Evolutionary conservation across 257 asterid species (phyloP), one percentile per base, ranked within the genome.

Genomic region (Cruciata laevipes): DNA sequence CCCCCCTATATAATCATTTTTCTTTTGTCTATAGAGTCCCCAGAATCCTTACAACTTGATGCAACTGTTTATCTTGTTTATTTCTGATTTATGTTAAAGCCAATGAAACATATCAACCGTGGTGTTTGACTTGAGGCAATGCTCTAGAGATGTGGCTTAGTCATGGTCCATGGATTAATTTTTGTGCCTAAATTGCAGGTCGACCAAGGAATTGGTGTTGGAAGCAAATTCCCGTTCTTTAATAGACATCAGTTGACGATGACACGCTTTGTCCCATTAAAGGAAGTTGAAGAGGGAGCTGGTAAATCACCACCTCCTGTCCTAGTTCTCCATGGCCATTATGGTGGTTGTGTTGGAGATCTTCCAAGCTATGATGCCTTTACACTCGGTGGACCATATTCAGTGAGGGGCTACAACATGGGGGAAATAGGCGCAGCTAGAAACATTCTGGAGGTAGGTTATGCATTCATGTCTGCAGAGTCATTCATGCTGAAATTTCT

Each of bases 361-460:
- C 97, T 94, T 81, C 95, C 99, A 32, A 90, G 96, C 69, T 87
- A 94, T 65, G 99, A 94, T 71, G 97, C 97, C 53, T 94, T 94
- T 70, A 84, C 96, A 32, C 82, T 94, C 66, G 99, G 97, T n/a
- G 99, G 99, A 25, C 99, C 97, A 58, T 87, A 94, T 69, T 90
- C 99, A 13, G 97, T 90, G 4, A 80, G 99, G 66, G 97, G 99
- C 61, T 94, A 94, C 76, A 90, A 87, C 79, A 87, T 94, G 96
- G 99, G 99, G 69, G 99, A 94, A 85, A 78, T 94, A 68, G 99
- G 97, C 61, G 97, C 96, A 20, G 95, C 99, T 47, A 83, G 97
- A 82, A 87, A 86, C 75, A 83, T 89, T 59, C 82, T 94, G 2
- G 96, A 94, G 97, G 99, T 88, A 79, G 40, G 69, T 37, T 44